Evolutionary conservation across 2,329 filamentous ascomycete species (phyloP).

Genomic region (Fusarium solani-melongenae): DNA sequence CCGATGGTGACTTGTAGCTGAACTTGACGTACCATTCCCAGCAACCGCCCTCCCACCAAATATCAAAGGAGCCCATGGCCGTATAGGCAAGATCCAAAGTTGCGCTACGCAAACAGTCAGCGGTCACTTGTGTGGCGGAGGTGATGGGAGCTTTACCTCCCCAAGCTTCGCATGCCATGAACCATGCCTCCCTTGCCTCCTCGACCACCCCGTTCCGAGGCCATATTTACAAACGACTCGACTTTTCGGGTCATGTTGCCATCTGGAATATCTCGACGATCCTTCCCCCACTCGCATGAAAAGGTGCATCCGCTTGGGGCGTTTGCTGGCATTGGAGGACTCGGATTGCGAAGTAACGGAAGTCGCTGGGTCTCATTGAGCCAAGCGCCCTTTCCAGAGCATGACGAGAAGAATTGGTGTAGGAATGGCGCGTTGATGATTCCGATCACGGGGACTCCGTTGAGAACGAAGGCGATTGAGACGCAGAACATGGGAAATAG

Average conservation of each 20-base stretch:
- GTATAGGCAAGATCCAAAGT: slow-evolving; percentile 80
- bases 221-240: slow-evolving; percentile 81
- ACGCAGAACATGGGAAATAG: slow-evolving; percentile 86
- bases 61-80: slow-evolving; percentile 80
- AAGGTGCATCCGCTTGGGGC: slow-evolving; percentile 79
- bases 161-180: slow-evolving; percentile 78
- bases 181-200: slow-evolving; percentile 81
- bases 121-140: neutral
- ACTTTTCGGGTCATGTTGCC: slow-evolving; percentile 79
- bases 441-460: slow-evolving; percentile 71
- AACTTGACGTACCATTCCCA: slow-evolving; percentile 74
- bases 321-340: slow-evolving; percentile 70
- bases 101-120: slow-evolving; percentile 59
- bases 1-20: neutral
- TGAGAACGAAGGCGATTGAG: slow-evolving; percentile 75
- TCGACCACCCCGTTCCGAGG: slow-evolving; percentile 70
- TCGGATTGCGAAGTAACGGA: slow-evolving; percentile 71
- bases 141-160: slow-evolving; percentile 53
- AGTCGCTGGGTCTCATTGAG: slow-evolving; percentile 72
- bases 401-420: slow-evolving; percentile 75
- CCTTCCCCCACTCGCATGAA: slow-evolving; percentile 84
- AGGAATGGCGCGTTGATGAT: slow-evolving; percentile 79
- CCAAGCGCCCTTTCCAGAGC: slow-evolving; percentile 74
- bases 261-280: slow-evolving; percentile 72
- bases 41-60: slow-evolving; percentile 86